Base-by-base conservation (phyloP, 202 grass and related monocot genomes). In the Setaria viridis region DNA sequence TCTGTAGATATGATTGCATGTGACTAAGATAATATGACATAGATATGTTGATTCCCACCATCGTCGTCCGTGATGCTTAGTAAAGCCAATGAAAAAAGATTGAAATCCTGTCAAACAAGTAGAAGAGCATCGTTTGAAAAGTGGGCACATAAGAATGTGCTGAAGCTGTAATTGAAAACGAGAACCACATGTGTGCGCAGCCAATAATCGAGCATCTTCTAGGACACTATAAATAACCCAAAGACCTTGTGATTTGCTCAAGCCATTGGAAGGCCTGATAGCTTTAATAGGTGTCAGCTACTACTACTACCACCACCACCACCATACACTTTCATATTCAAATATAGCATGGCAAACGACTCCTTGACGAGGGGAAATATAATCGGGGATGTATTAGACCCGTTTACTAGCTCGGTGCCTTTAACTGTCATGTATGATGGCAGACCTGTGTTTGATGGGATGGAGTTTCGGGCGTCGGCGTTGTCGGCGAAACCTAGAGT, bases 301-400 rank as follows among this genome's bases (percentile, higher is more conserved):
- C 47, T 69, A 63, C 45, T 3, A 54, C 6, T 20, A 20, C 35
- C 53, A 77, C 46, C 19, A 25, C 25, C 25, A 25, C 25, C 25
- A 77, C 15, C 25, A 74, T 70, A 35, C 55, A 16, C 42, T 49
- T 19, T 19, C 77, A 45, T 63, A 72, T 64, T 76, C 77, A 20
- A 39, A 77, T 50, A 79, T 76, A 80, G 17, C 77, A 98, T 98
- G 91, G 60, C 91, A 43, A 72, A 57, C 60, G 93, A 95, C 48
- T 83, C 89, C 49, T 68, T 95, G 80, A 73, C 77, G 56, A 85
- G 89, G 55, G 88, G 84, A 17, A 77, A 73, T 13, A 85, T 95
- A 50, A 76, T 94, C 35, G 95, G 93, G 56, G 95, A 98, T 84
- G 93, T 95, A 4, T 48, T 95, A 77, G 95, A 98, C 47, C 91